Percentiles rank a stretch among this genome's conserved stretches.
Conservation (phyloP, 495 filamentous ascomycete species). For the Niebla homalea region DNA sequence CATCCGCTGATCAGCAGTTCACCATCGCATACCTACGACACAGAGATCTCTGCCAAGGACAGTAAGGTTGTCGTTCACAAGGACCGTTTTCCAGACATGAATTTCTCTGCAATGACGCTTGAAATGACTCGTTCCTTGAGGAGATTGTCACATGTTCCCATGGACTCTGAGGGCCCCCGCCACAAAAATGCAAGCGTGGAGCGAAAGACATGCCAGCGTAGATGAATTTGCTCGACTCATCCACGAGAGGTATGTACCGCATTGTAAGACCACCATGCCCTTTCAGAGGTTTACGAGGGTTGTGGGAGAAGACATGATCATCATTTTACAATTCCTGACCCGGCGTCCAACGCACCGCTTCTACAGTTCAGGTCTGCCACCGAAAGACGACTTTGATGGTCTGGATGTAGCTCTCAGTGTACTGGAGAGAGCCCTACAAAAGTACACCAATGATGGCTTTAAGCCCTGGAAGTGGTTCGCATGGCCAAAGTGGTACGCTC, state of each 20-base stretch:
- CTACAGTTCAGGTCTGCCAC: not conserved
- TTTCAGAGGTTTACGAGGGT: conserved; percentile 1
- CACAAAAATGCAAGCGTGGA: not conserved
- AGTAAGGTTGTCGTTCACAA: not conserved
- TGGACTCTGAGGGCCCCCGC: not conserved
- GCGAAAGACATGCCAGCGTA: not conserved
- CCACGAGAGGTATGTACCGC: not conserved
- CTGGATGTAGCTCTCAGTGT: conserved; percentile 2
- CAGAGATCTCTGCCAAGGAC: not conserved
- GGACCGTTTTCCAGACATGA: conserved; percentile 5
- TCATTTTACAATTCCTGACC: not conserved
- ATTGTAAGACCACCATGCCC: not conserved
- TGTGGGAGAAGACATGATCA: conserved; percentile 2
- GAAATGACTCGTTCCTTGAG: not conserved
- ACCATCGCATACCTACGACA: conserved; percentile 3
- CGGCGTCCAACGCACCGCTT: conserved; percentile 3
- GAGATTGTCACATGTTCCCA: not conserved
- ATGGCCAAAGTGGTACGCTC: conserved; percentile 7
- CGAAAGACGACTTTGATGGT: conserved; percentile 1
- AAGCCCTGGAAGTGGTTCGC: conserved; percentile 2
- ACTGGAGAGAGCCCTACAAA: not conserved
- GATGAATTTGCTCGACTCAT: not conserved
- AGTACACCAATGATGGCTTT: not conserved
- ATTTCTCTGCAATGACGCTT: not conserved
- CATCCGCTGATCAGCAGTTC: not conserved